Evolutionary conservation across 331 rosid genomes (phyloP).

Genomic region (Stylosanthes scabra): DNA sequence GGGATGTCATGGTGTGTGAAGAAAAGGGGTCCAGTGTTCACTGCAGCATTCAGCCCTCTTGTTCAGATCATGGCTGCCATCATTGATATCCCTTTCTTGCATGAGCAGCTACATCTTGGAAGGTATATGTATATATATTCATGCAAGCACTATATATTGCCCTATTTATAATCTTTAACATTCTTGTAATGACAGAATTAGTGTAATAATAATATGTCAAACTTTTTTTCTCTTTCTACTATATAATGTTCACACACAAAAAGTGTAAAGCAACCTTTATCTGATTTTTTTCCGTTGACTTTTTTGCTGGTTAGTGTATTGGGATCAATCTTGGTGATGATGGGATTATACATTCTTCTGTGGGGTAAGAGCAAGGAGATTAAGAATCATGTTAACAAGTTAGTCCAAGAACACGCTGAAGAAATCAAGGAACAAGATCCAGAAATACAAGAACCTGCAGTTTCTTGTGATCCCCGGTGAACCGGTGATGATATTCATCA

Average conservation of each 20-base stretch:
- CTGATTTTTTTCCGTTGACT: no score
- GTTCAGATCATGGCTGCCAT: slow-evolving; percentile 83
- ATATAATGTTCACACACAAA: no score
- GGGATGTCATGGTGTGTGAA: slow-evolving; percentile 97
- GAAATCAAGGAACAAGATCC: slow-evolving; percentile 63
- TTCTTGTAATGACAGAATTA: no score
- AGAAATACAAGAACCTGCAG: slow-evolving; percentile 49
- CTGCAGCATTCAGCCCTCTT: slow-evolving; percentile 90
- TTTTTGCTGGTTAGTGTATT: slow-evolving; percentile 64
- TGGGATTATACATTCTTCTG: slow-evolving; percentile 80
- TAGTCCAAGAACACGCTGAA: no score
- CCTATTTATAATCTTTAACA: no score
- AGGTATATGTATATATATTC: no score
- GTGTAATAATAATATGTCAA: no score
- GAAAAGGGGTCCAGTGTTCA: slow-evolving; percentile 91
- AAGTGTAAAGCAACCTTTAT: no score
- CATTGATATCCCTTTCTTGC: slow-evolving; percentile 77
- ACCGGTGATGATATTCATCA: no score
- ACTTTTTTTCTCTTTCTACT: no score
- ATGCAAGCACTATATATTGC: no score
- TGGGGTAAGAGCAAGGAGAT: slow-evolving; percentile 88
- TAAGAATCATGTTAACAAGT: slow-evolving; percentile 52
- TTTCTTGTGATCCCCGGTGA: slow-evolving; percentile 49
- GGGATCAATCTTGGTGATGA: slow-evolving; percentile 75
- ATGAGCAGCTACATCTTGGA: slow-evolving; percentile 79